phyloP scores from a whole-genome alignment of 2,329 filamentous ascomycete species.

The Exophiala xenobiotica region DNA sequence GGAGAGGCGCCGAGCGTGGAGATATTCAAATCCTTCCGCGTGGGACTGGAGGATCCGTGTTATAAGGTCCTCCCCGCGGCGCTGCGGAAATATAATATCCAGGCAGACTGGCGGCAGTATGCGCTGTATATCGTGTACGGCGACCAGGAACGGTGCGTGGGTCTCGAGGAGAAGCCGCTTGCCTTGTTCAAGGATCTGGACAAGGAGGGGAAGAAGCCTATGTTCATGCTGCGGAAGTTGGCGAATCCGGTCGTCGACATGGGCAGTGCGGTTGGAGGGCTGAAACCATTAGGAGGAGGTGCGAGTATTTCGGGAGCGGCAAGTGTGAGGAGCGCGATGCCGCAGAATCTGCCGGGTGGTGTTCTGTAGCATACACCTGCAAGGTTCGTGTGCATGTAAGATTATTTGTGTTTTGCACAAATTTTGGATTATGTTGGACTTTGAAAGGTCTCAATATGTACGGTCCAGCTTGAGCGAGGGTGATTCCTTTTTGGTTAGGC shows the following conservation, averaged over 20 bases:
- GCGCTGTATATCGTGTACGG: constrained; percentile 97
- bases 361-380: constrained; percentile 21
- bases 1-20: constrained; percentile 63
- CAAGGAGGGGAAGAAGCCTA: constrained; percentile 94
- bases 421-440: not conserved
- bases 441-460: not conserved
- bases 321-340: constrained; percentile 16
- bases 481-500: not conserved
- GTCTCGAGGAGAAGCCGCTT: constrained; percentile 86
- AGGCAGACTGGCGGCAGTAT: constrained; percentile 95
- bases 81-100: constrained; percentile 97
- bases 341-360: constrained; percentile 22
- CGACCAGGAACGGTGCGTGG: constrained; percentile 93
- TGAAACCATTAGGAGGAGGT: constrained; percentile 17
- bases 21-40: constrained; percentile 98
- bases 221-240: constrained; percentile 90
- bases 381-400: too few species aligned
- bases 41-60: constrained; percentile 97
- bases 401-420: not conserved
- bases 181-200: constrained; percentile 97
- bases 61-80: constrained; percentile 95
- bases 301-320: constrained; percentile 11
- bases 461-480: not conserved
- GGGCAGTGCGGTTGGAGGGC: constrained; percentile 15
- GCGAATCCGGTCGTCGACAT: constrained; percentile 38